Conservation (phyloP, 2,329 filamentous ascomycete species). For the Coniochaeta sp. region DNA sequence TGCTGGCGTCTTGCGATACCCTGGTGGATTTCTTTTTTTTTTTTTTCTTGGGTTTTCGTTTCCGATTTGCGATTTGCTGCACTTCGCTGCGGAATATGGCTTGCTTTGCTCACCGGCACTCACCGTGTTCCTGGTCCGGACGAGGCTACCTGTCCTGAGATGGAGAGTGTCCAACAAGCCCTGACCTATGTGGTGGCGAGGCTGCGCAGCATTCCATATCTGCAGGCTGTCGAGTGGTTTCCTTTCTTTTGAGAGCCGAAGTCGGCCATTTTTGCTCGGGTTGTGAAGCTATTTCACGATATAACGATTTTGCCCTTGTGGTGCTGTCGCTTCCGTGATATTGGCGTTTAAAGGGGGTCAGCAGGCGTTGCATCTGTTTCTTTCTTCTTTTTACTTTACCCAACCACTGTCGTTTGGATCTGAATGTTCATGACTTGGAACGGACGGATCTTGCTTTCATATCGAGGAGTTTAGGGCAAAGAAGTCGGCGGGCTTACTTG, state of each 20-base stretch:
- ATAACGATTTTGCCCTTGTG: neutral
- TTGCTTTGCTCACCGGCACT: neutral
- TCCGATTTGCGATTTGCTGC: neutral
- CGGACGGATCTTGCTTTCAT: neutral
- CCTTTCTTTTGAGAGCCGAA: neutral
- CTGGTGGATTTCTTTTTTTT: no score
- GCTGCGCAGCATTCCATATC: neutral
- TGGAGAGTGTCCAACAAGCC: neutral
- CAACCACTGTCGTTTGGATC: neutral
- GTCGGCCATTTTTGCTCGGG: neutral
- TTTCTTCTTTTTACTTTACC: neutral
- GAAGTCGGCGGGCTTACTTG: no score
- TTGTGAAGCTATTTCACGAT: neutral
- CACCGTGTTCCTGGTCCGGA: no score
- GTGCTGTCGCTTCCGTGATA: neutral
- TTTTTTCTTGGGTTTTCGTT: no score
- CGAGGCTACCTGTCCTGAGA: neutral
- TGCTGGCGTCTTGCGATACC: no score
- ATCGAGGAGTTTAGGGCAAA: neutral
- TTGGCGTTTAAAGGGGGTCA: neutral
- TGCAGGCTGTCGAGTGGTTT: neutral
- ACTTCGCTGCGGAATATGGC: neutral
- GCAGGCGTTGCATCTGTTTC: neutral
- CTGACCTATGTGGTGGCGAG: neutral
- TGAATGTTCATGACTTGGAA: neutral